phyloP scores from a whole-genome alignment of 2,329 filamentous ascomycete species.

The Akanthomyces dipterigenus region DNA sequence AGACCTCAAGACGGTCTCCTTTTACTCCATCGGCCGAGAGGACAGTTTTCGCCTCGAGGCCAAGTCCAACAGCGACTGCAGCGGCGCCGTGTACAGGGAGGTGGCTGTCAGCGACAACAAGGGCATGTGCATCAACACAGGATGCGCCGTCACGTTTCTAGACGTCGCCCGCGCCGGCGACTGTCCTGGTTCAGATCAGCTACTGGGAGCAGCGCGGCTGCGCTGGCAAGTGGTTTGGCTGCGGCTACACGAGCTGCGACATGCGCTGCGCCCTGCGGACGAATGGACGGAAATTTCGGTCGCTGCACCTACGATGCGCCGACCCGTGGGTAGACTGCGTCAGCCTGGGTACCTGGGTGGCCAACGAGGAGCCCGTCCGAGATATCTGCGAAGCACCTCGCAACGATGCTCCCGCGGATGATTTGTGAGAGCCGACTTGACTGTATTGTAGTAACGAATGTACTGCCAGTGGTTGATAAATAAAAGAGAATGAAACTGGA shows the following conservation, averaged over 20 bases:
- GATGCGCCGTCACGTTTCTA: background rate
- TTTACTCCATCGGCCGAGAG: constrained; percentile 8
- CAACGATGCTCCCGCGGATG: background rate
- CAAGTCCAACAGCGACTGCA: background rate
- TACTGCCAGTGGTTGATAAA: no score
- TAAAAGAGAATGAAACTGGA: no score
- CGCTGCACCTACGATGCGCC: background rate
- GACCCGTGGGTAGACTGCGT: background rate
- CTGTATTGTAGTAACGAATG: no score
- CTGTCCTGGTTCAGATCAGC: background rate
- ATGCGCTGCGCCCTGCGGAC: background rate
- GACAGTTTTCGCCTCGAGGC: background rate
- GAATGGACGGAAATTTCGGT: background rate
- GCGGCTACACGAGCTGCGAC: background rate
- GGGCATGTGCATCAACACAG: background rate
- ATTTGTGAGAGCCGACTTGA: no score
- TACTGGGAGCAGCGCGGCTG: background rate
- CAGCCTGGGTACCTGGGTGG: background rate
- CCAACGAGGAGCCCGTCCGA: background rate
- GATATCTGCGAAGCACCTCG: background rate
- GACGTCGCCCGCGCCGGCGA: background rate
- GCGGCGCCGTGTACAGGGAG: background rate
- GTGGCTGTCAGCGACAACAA: background rate
- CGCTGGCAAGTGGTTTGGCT: background rate
- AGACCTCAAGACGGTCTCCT: constrained; percentile 8